Conservation (phyloP, 31 red algal genomes). For the Odonthalia washingtoniensis region DNA sequence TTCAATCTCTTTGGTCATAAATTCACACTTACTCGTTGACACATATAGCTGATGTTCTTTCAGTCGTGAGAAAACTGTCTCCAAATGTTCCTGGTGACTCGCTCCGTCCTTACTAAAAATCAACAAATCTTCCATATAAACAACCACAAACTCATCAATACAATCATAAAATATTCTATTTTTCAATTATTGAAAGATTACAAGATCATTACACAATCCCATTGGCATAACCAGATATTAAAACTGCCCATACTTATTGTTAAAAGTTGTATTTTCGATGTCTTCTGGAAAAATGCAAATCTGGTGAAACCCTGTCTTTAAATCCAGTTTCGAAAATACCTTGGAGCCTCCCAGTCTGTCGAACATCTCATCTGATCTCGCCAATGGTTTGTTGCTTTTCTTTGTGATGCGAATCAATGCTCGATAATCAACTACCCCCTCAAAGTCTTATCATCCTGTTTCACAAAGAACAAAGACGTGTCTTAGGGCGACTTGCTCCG, state of each 20-base stretch:
- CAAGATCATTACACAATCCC: too few species aligned
- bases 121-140: background rate
- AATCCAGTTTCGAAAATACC: background rate
- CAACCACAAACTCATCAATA: background rate
- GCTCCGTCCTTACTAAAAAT: background rate
- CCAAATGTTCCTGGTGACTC: background rate
- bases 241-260: background rate
- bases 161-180: too few species aligned
- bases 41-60: slow-evolving; percentile 1
- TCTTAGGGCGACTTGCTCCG: slow-evolving; percentile 4
- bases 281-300: background rate
- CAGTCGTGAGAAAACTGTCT: background rate
- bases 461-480: background rate
- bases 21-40: background rate
- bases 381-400: background rate
- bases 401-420: slow-evolving; percentile 6
- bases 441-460: background rate
- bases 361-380: background rate
- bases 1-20: slow-evolving; percentile 13
- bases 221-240: too few species aligned
- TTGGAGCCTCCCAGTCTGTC: too few species aligned
- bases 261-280: background rate
- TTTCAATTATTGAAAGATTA: too few species aligned
- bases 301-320: background rate
- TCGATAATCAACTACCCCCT: background rate